phyloP scores from a whole-genome alignment of 495 filamentous ascomycete species.

The Penicillium psychrofluorescens region DNA sequence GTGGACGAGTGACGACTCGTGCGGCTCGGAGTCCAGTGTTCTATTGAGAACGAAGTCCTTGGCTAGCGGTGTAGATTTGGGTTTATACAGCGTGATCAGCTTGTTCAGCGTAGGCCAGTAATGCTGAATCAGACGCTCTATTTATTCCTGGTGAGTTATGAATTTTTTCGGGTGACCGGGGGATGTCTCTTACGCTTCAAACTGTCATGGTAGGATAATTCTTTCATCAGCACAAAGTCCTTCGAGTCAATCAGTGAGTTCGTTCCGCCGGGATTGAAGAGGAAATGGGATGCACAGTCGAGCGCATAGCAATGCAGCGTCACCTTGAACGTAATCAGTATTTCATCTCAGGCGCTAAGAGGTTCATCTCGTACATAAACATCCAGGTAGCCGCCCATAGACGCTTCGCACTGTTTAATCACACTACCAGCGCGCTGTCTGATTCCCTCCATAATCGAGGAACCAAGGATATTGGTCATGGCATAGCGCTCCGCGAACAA shows the following conservation, averaged over 20 bases:
- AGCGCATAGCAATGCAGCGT: slow-evolving; percentile 55
- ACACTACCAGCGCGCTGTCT: slow-evolving; percentile 45
- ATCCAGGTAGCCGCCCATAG: slow-evolving; percentile 39
- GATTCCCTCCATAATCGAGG: slow-evolving; percentile 45
- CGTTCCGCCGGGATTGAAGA: slow-evolving; percentile 55
- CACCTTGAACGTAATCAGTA: slow-evolving; percentile 10
- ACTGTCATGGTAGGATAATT: slow-evolving; percentile 57
- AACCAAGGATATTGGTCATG: slow-evolving; percentile 54
- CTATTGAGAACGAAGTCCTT: slow-evolving; percentile 24
- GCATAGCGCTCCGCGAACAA: slow-evolving; percentile 58
- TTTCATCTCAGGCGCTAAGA: too few species aligned
- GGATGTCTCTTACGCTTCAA: slow-evolving; percentile 42
- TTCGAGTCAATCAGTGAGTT: slow-evolving; percentile 42
- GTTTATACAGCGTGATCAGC: slow-evolving; percentile 20
- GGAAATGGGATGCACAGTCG: slow-evolving; percentile 57
- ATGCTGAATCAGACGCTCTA: slow-evolving; percentile 20
- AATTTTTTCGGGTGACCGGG: too few species aligned
- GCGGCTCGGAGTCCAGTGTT: slow-evolving; percentile 12
- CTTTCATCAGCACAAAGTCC: slow-evolving; percentile 56
- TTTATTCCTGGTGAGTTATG: neutral
- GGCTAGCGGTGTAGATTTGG: slow-evolving; percentile 17
- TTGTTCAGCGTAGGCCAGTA: slow-evolving; percentile 14
- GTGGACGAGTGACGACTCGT: slow-evolving; percentile 23
- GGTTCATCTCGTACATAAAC: slow-evolving; percentile 42
- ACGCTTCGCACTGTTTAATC: slow-evolving; percentile 37